Base-by-base conservation (phyloP, 2,329 filamentous ascomycete species). In the Colletotrichum kahawae region DNA sequence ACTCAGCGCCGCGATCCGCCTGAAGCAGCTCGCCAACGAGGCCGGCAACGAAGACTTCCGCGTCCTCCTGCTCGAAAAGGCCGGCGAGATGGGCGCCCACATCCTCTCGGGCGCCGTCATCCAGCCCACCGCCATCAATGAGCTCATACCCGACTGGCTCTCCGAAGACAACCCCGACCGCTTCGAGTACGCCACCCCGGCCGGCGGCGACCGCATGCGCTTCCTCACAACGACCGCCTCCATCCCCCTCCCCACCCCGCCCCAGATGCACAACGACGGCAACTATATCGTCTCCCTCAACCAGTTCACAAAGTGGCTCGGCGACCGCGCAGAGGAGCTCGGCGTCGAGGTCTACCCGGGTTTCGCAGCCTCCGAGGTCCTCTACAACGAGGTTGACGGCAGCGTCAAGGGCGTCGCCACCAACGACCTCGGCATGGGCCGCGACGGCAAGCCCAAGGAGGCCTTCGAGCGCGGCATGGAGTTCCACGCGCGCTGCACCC, bases 231-330 rank as follows among this genome's bases (percentile, higher is more conserved):
- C 96, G 87, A 94, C 89, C 69, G 88, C 88, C 76, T 88, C 95
- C 0, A 92, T 98, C 72, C 95, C 95, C 7, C 88, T 98, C 68
- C 97, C 96, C 1, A 92, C 93, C 14, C 97, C 97, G 59, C 97
- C 97, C 36, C 97, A 98, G 87, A 99, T 99, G 97, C 92, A 96
- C 88, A 99, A 99, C 83, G 92, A 98, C 81, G 97, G 97, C 79
- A 99, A 99, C 86, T 98, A 97, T 84, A 99, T 99, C 79, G 92
- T 99, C 81, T 98, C 95, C 82, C 87, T 99, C 81, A 98, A 97
- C 84, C 95, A 98, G 84, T 93, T 99, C 81, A 94, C 94, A 72
- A 97, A 96, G 85, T 99, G 97, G 97, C 89, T 99, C 4, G 96
- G 95, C 64, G 97, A 98, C 83, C 92, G 96, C 63, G 97, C 97